Evolutionary conservation across 345 rosid species (phyloP).

Genomic region (Linum trigynum): DNA sequence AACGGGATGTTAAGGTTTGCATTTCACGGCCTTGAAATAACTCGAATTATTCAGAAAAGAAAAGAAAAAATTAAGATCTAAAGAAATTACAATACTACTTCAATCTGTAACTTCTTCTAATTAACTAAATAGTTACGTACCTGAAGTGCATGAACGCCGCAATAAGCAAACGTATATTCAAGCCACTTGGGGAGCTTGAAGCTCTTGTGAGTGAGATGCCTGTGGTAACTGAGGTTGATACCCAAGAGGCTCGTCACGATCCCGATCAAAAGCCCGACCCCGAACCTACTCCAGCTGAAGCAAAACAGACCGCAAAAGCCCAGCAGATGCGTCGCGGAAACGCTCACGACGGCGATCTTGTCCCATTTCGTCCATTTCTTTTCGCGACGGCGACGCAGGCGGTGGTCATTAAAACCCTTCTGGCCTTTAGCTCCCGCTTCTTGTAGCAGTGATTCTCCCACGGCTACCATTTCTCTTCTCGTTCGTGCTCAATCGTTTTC

Average conservation of each 20-base stretch:
- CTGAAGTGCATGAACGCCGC: slow-evolving; percentile 78
- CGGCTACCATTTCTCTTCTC: too few species aligned
- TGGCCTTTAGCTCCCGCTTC: too few species aligned
- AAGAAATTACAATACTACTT: too few species aligned
- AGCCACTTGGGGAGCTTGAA: slow-evolving; percentile 82
- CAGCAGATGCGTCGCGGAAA: slow-evolving; percentile 59
- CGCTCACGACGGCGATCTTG: slow-evolving; percentile 33
- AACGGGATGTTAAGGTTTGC: too few species aligned
- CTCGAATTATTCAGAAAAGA: too few species aligned
- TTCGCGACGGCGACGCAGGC: too few species aligned
- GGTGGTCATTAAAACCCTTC: too few species aligned
- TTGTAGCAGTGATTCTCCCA: too few species aligned
- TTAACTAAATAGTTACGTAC: slow-evolving; percentile 17
- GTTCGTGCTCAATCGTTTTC: too few species aligned
- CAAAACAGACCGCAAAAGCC: slow-evolving; percentile 59
- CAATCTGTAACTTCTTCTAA: too few species aligned
- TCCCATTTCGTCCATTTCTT: slow-evolving; percentile 46
- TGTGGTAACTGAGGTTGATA: slow-evolving; percentile 57
- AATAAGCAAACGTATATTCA: slow-evolving; percentile 72
- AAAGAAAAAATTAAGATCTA: too few species aligned
- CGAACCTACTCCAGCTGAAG: slow-evolving; percentile 62
- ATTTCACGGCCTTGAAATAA: too few species aligned
- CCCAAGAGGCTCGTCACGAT: slow-evolving; percentile 58
- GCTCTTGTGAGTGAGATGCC: slow-evolving; percentile 63
- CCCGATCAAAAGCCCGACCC: slow-evolving; percentile 48